Conservation (phyloP, 805 yeast genomes). For the Pachysolen tannophilus region DNA sequence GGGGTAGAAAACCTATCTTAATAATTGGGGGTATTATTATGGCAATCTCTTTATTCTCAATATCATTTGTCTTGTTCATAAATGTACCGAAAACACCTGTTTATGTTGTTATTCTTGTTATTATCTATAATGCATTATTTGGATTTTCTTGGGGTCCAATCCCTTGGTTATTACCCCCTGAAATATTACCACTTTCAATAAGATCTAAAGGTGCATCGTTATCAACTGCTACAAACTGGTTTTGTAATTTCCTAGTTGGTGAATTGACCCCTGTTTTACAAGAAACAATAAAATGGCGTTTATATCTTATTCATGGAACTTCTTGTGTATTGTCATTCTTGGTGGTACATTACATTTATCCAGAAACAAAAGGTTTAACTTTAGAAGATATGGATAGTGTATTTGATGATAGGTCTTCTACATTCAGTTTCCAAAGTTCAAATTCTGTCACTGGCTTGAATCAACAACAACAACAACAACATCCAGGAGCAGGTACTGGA, state of each 20-base stretch:
- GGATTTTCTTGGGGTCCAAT: constrained; percentile 91
- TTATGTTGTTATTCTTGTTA: constrained; percentile 64
- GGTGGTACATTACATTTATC: constrained; percentile 66
- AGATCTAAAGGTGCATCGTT: constrained; percentile 84
- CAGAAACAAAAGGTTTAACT: constrained; percentile 85
- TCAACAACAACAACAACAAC: constrained; percentile 5
- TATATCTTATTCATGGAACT: constrained; percentile 60
- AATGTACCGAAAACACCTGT: constrained; percentile 51
- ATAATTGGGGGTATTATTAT: constrained; percentile 68
- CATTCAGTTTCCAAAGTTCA: constrained; percentile 5
- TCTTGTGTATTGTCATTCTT: constrained; percentile 70
- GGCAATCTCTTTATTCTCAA: constrained; percentile 57
- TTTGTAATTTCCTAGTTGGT: constrained; percentile 85
- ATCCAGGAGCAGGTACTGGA: neutral
- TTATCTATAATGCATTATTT: constrained; percentile 72
- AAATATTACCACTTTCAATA: constrained; percentile 71
- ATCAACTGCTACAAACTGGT: constrained; percentile 87
- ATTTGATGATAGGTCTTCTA: constrained; percentile 56
- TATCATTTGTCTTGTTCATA: constrained; percentile 51
- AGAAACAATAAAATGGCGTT: constrained; percentile 66
- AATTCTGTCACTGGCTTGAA: constrained; percentile 6
- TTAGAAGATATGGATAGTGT: constrained; percentile 89
- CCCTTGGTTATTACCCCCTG: constrained; percentile 82
- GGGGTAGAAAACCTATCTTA: constrained; percentile 81
- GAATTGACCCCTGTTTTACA: constrained; percentile 80